Conservation (phyloP, 352 stramenopile genomes). For the Thraustochytrium sp. region DNA sequence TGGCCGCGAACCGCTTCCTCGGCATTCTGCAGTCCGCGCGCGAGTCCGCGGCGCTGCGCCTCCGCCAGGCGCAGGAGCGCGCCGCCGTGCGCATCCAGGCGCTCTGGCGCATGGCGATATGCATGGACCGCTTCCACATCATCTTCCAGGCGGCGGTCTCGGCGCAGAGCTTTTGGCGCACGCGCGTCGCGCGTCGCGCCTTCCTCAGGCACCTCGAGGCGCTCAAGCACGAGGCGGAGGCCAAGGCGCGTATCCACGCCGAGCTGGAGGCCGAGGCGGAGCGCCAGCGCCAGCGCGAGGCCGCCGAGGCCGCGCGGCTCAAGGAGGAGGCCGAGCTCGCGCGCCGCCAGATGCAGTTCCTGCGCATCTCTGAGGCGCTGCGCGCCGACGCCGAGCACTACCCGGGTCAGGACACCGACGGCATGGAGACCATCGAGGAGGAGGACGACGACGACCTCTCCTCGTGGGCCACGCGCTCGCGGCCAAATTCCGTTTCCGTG, state of each 20-base stretch:
- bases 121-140: background rate
- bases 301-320: background rate
- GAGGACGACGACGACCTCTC: background rate
- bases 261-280: background rate
- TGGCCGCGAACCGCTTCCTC: background rate
- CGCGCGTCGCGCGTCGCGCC: background rate
- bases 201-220: background rate
- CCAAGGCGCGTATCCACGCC: background rate
- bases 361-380: background rate
- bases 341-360: background rate
- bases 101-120: background rate
- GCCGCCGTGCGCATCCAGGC: background rate
- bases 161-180: conserved; percentile 25
- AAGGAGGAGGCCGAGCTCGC: background rate
- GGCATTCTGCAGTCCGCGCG: background rate
- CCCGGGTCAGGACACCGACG: background rate
- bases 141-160: background rate
- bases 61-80: background rate
- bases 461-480: background rate
- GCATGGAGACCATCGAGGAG: background rate
- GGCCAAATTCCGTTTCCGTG: no score
- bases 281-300: background rate
- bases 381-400: background rate
- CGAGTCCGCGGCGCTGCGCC: background rate
- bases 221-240: background rate